Conservation (phyloP, 331 rosid species). For the Saraca asoca region DNA sequence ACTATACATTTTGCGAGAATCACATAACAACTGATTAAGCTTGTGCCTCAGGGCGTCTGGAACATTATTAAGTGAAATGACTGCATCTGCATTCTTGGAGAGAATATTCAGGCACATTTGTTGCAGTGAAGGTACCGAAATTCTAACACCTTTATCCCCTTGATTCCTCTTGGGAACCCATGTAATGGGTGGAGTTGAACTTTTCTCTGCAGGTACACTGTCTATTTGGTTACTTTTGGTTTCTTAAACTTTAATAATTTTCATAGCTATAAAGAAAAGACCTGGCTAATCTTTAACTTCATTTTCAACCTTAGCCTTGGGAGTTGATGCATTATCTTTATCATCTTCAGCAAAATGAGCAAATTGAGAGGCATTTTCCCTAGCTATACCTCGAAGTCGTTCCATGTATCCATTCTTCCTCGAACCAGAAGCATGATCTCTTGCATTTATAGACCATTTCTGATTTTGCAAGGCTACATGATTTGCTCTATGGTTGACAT, state of each 20-base stretch:
- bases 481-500: background rate
- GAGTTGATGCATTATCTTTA: conserved; percentile 15
- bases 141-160: conserved; percentile 7
- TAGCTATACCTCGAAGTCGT: conserved; percentile 54
- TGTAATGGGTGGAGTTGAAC: conserved; percentile 16
- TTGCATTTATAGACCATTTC: conserved; percentile 7
- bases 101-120: conserved; percentile 57
- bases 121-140: conserved; percentile 55
- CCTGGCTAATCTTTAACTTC: conserved; percentile 52
- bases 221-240: conserved; percentile 17
- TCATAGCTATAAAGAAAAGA: conserved; percentile 65
- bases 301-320: conserved; percentile 35
- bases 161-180: conserved; percentile 51
- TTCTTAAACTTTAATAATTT: conserved; percentile 50
- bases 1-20: conserved; percentile 61
- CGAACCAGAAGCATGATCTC: conserved; percentile 15
- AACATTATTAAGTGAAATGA: conserved; percentile 65
- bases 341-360: conserved; percentile 50
- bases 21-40: conserved; percentile 64
- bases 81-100: conserved; percentile 58
- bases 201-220: background rate
- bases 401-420: conserved; percentile 38
- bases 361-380: conserved; percentile 51
- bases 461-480: conserved; percentile 26
- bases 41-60: conserved; percentile 62